These are phyloP conservation scores for Triticum dicoccoides DNA, from an alignment of 176 grass and related monocot species.

Conservation along the genomic window DNA sequence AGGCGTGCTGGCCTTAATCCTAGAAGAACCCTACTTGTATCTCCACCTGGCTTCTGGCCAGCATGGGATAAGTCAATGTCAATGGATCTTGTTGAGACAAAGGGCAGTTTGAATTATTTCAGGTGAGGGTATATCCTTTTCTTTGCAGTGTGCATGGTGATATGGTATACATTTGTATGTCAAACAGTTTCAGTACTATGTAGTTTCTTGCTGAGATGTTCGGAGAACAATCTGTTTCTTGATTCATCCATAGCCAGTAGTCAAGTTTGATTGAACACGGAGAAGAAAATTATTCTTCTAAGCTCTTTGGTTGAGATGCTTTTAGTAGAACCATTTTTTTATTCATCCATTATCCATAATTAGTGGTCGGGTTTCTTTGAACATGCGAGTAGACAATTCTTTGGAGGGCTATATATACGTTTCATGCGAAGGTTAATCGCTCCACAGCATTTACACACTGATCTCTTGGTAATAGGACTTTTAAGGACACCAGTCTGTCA, in stretches of 20 bases:
- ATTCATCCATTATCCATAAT: conserved; percentile 1
- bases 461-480: neutral
- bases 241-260: neutral
- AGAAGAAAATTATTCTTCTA: neutral
- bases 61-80: conserved; percentile 84
- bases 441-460: neutral
- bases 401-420: neutral
- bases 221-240: conserved; percentile 3
- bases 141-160: neutral
- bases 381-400: neutral
- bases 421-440: neutral
- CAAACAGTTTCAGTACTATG: neutral
- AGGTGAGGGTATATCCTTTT: conserved; percentile 47
- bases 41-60: conserved; percentile 72
- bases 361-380: neutral
- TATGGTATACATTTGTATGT: neutral
- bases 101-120: conserved; percentile 79
- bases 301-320: neutral
- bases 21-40: conserved; percentile 81
- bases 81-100: conserved; percentile 85
- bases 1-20: conserved; percentile 64
- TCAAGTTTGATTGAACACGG: neutral
- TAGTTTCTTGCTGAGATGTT: neutral
- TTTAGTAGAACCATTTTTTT: neutral
- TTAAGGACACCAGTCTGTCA: neutral